These are phyloP conservation scores for Penicillium palitans DNA, from an alignment of 2,329 filamentous ascomycete genomes.

Conservation along the genomic window DNA sequence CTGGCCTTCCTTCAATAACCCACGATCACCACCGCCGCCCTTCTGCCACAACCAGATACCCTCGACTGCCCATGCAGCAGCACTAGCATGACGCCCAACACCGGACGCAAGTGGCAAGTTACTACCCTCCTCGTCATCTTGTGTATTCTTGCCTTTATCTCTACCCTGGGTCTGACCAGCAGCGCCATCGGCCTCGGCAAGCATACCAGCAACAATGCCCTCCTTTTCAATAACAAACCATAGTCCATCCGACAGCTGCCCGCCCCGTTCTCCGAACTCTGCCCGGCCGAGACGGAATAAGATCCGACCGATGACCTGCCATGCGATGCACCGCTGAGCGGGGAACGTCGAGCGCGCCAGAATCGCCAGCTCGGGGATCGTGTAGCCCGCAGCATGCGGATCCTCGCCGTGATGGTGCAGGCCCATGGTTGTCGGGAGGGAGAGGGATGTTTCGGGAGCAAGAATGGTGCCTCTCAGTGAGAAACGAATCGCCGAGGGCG, in stretches of 20 bases:
- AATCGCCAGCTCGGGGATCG: conserved; percentile 78
- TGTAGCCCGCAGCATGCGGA: conserved; percentile 92
- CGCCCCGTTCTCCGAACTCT: conserved; percentile 62
- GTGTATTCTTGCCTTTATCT: conserved; percentile 7
- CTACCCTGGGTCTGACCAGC: conserved; percentile 43
- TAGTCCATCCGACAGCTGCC: conserved; percentile 71
- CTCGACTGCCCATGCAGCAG: conserved; percentile 80
- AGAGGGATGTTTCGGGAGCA: conserved; percentile 70
- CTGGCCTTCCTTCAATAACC: conserved; percentile 39
- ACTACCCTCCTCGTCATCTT: neutral
- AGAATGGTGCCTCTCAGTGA: conserved; percentile 80
- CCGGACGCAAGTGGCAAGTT: conserved; percentile 24
- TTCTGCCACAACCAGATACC: conserved; percentile 84
- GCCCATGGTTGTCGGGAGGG: conserved; percentile 73
- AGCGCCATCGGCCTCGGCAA: conserved; percentile 69
- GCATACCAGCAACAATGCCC: conserved; percentile 71
- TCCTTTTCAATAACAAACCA: conserved; percentile 79
- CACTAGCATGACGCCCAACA: conserved; percentile 67
- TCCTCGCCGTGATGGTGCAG: conserved; percentile 93
- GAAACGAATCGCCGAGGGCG: conserved; percentile 76
- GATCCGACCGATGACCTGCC: conserved; percentile 83
- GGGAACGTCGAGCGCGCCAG: conserved; percentile 79
- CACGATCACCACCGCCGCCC: conserved; percentile 57
- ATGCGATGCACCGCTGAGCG: conserved; percentile 85
- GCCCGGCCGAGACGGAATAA: conserved; percentile 79